Evolutionary conservation across 805 yeast genomes (phyloP), one percentile per base, ranked within the genome.

Genomic region (Candida sanyiensis): DNA sequence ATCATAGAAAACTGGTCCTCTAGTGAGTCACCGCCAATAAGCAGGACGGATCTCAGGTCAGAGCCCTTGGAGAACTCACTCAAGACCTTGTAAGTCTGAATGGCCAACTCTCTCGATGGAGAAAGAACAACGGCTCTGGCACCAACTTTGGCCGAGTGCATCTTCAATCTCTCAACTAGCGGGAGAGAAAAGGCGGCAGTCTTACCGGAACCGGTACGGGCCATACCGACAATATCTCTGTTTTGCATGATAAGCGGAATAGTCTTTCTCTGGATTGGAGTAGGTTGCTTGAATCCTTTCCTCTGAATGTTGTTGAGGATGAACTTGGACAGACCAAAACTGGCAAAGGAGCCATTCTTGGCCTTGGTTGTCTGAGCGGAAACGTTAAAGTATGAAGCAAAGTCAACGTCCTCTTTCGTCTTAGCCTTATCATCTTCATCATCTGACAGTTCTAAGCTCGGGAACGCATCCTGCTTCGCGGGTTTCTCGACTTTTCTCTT

Each of bases 171-270:
- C 52, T 93, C 97, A 47, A 93, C 71, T 67, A 93, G 70, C 3
- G 99, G 99, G 39, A 93, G 64, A 16, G 86, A 74, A 58, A 93
- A 93, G 1, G 98, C 97, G 7, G 98, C 98, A 0, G 99, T 93
- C 58, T 93, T 93, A 70, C 99, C 99, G 19, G 96, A 85, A 54
- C 99, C 99, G 0, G 99, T 93, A 56, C 99, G 75, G 12, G 99
- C 99, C 99, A 93, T 93, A 57, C 97, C 99, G 12, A 93, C 98
- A 29, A 93, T 95, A 63, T 93, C 98, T 56, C 94, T 72, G 39
- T 78, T 83, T 33, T 83, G 86, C 66, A 93, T 67, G 43, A 93
- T 80, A 39, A 88, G 68, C 0, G 98, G 98, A 42, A 93, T 85
- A 3, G 98, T 82, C 58, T 90, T 93, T 48, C 98, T 73, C 64